Conservation (phyloP, 2,329 filamentous ascomycete species). For the Fusarium coffeatum region DNA sequence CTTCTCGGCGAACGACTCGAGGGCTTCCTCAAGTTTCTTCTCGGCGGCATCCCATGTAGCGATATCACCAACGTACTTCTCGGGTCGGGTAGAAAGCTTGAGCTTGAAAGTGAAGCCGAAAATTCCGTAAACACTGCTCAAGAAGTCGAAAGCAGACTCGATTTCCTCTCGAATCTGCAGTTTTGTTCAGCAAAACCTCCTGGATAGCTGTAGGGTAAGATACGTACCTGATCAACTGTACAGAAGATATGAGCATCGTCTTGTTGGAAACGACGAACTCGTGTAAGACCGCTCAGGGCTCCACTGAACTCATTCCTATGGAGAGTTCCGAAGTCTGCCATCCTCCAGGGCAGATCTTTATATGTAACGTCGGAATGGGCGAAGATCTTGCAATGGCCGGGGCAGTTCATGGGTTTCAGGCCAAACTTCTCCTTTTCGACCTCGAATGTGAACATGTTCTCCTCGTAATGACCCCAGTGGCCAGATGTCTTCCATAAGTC, state of each 20-base stretch:
- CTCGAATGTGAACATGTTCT: conserved; percentile 86
- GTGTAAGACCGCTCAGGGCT: conserved; percentile 87
- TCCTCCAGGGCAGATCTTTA: conserved; percentile 84
- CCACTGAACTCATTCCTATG: conserved; percentile 97
- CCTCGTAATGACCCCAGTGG: conserved; percentile 87
- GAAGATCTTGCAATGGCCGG: conserved; percentile 91
- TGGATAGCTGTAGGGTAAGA: background rate
- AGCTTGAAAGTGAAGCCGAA: conserved; percentile 80
- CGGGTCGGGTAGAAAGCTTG: conserved; percentile 89
- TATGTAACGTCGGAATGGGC: conserved; percentile 86
- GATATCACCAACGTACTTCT: conserved; percentile 88
- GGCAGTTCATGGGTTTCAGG: conserved; percentile 98
- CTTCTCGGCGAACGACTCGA: conserved; percentile 77
- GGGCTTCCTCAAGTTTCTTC: conserved; percentile 78
- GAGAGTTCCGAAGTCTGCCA: conserved; percentile 95
- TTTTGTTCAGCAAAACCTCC: conserved; percentile 9
- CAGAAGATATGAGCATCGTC: conserved; percentile 98
- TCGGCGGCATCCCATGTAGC: conserved; percentile 93
- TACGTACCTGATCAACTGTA: conserved; percentile 54
- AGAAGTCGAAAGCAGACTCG: conserved; percentile 86
- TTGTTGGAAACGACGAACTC: conserved; percentile 94
- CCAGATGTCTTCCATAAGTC: conserved; percentile 94
- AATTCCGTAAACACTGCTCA: conserved; percentile 78
- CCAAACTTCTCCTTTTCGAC: conserved; percentile 79
- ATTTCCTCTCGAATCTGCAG: conserved; percentile 64